Evolutionary conservation across 805 yeast species (phyloP).

Genomic region (Spathaspora arborariae): DNA sequence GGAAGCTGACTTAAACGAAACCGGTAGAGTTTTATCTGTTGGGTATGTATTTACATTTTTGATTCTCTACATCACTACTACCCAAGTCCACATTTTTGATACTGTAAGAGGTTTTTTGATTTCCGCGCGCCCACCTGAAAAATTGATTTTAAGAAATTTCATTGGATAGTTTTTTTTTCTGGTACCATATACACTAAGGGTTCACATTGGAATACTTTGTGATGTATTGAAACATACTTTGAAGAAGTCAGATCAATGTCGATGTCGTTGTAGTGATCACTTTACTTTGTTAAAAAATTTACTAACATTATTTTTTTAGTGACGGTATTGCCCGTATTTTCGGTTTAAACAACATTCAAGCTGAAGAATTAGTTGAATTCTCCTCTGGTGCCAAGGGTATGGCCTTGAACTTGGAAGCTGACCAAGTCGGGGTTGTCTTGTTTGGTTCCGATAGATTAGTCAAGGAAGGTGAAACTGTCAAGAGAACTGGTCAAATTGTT

Average conservation of each 20-base stretch:
- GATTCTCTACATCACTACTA: neutral
- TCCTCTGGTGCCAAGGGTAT: slow-evolving; percentile 99
- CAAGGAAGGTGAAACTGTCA: slow-evolving; percentile 99
- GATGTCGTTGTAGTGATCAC: neutral
- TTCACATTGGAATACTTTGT: too few species aligned
- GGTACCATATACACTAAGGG: neutral
- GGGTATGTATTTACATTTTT: slow-evolving; percentile 60
- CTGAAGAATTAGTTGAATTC: slow-evolving; percentile 99
- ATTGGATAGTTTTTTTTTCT: neutral
- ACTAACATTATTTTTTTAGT: slow-evolving; percentile 51
- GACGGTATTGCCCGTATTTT: slow-evolving; percentile 99
- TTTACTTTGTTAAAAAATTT: slow-evolving; percentile 8
- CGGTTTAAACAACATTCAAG: slow-evolving; percentile 99
- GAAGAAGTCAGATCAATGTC: neutral
- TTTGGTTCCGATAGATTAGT: slow-evolving; percentile 99
- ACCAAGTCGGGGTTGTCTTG: slow-evolving; percentile 99
- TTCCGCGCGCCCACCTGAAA: slow-evolving; percentile 1
- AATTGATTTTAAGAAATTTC: slow-evolving; percentile 1
- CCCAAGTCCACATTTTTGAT: neutral
- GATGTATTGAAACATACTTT: too few species aligned
- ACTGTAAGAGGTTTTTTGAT: neutral
- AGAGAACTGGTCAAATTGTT: slow-evolving; percentile 99
- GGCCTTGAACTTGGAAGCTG: slow-evolving; percentile 99
- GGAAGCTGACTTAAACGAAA: slow-evolving; percentile 96
- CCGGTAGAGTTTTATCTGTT: slow-evolving; percentile 98